phyloP scores from a whole-genome alignment of 768 basidiomycete genomes.

The Boletellus sp. region DNA sequence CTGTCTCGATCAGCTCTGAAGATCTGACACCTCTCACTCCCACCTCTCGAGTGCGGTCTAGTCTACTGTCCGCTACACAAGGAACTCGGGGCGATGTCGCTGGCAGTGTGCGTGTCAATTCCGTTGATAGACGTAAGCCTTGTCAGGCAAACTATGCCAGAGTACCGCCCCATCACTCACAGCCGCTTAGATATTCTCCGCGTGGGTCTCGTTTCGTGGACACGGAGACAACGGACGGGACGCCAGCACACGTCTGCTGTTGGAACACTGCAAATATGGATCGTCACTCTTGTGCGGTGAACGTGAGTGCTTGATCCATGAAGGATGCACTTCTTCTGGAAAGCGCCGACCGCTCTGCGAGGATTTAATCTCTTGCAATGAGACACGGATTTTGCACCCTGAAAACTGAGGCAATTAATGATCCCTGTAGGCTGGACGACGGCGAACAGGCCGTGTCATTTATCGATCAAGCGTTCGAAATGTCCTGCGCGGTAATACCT shows the following conservation, averaged over 20 bases:
- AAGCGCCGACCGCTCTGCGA: conserved; percentile 34
- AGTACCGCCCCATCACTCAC: conserved; percentile 10
- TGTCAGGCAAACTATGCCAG: conserved; percentile 4
- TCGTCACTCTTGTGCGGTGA: conserved; percentile 6
- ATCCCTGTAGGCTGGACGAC: conserved; percentile 26
- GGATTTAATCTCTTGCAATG: conserved; percentile 40
- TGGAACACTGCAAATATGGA: conserved; percentile 40
- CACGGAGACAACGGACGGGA: conserved; percentile 23
- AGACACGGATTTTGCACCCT: conserved; percentile 19
- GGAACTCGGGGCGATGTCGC: conserved; percentile 29
- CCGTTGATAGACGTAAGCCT: conserved; percentile 37
- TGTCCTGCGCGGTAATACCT: conserved; percentile 29
- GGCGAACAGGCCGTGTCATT: conserved; percentile 34
- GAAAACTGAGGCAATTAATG: conserved; percentile 15
- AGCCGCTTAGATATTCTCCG: conserved; percentile 37
- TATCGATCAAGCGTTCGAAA: conserved; percentile 46
- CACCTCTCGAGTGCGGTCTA: too few relatives aligned
- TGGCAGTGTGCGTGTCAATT: conserved; percentile 29
- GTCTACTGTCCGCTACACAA: conserved; percentile 31
- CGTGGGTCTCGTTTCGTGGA: conserved; percentile 28
- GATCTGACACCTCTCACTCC: background rate
- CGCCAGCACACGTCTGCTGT: conserved; percentile 33
- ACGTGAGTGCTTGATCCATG: conserved; percentile 11
- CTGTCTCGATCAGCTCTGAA: conserved; percentile 31
- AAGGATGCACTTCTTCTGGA: conserved; percentile 36